A percentile compares a stretch with the other conserved stretches of the same genome.
phyloP scores from a whole-genome alignment of 345 rosid genomes.

The Limnanthes douglasii region DNA sequence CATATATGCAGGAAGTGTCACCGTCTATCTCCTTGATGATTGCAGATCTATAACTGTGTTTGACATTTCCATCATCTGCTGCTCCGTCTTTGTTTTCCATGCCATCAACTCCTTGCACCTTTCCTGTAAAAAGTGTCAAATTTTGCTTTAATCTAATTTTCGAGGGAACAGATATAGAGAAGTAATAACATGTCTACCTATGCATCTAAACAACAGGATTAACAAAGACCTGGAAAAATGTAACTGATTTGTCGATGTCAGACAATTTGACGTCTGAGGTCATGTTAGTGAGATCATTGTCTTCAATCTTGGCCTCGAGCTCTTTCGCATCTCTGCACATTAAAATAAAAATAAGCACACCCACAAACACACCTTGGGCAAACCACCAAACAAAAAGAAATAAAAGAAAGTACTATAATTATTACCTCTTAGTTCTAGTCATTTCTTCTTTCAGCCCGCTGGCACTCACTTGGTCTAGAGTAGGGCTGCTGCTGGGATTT shows the following conservation, averaged over 20 bases:
- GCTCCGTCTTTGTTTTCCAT: conserved; percentile 74
- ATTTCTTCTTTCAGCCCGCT: conserved; percentile 36
- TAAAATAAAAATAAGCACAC: conserved; percentile 2
- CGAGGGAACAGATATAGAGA: background rate
- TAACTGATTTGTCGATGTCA: conserved; percentile 32
- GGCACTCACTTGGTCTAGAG: conserved; percentile 26
- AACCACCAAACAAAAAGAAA: conserved; percentile 2
- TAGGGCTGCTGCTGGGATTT: conserved; percentile 27
- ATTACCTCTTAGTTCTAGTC: conserved; percentile 46
- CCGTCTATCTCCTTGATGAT: too few species aligned
- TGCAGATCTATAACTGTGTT: conserved; percentile 35
- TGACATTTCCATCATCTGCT: conserved; percentile 52
- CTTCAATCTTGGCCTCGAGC: conserved; percentile 31
- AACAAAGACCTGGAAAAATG: conserved; percentile 37
- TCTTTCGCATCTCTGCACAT: conserved; percentile 37
- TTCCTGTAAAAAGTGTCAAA: conserved; percentile 27
- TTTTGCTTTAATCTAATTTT: background rate
- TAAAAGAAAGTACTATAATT: conserved; percentile 4
- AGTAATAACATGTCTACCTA: conserved; percentile 3
- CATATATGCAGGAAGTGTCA: too few species aligned
- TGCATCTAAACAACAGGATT: background rate
- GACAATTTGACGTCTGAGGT: conserved; percentile 52
- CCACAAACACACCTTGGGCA: conserved; percentile 4
- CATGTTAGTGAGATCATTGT: conserved; percentile 32
- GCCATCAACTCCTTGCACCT: conserved; percentile 48